Evolutionary conservation across 495 filamentous ascomycete genomes (phyloP), one percentile per base, ranked within the genome.

Genomic region (Lasiosphaeria miniovina): DNA sequence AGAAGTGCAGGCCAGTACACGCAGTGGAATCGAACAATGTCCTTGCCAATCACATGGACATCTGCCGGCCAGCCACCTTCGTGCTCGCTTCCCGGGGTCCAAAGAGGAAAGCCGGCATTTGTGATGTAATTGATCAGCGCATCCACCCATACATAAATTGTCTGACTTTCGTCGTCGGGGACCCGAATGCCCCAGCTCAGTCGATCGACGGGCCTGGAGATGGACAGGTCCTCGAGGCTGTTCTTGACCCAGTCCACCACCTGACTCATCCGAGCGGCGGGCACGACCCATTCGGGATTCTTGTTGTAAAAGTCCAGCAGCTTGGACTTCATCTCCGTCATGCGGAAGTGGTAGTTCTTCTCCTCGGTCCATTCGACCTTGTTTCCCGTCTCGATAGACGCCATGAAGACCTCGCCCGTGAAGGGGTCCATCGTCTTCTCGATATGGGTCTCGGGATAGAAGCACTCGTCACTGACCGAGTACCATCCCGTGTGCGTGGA

Each of bases 1-100:
- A 98, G 87, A 67, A 98, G 88, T 3, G 94, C 94, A 1, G 94
- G 94, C 94, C 94, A 98, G 79, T 98, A 98, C 33, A 98, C 88
- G 74, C 89, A 90, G 73, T 98, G 95, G 73, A 98, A 98, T 32
- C 94, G 86, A 55, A 94, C 75, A 58, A 98, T 98, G 72, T 98
- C 94, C 75, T 98, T 98, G 34, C 94, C 94, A 54, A 98, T 86
- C 12, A 98, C 86, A 54, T 98, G 94, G 2, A 91, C 77, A 72
- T 98, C 87, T 15, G 89, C 93, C 36, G 94, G 95, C 95, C 95
- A 98, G 31, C 88, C 88, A 14, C 80, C 77, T 3, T 71, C 71
- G 4, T 70, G 66, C 48, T 78, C 73, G 6, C 60, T 58, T 36
- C 88, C 88, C 1, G 91, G 89, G 0, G 77, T 62, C 74, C 87